These are phyloP conservation scores for Amauroascus niger DNA, from an alignment of 2,329 filamentous ascomycete species.

Conservation along the genomic window DNA sequence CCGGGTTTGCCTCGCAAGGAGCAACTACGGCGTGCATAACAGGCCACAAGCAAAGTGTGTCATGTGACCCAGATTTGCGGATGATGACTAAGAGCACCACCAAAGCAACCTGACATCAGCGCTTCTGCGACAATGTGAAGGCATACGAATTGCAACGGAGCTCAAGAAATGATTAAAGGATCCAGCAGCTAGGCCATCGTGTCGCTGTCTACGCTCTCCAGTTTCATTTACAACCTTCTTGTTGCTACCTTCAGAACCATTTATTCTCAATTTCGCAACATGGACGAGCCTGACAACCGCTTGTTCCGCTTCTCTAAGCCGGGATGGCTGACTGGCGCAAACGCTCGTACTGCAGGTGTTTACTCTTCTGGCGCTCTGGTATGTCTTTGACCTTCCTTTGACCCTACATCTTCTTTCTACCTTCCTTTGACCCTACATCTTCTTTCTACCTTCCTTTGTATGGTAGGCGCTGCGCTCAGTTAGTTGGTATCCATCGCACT, in stretches of 20 bases:
- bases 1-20: too few species aligned
- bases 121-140: background rate
- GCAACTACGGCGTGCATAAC: too few species aligned
- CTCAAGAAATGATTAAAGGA: background rate
- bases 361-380: slow-evolving; percentile 58
- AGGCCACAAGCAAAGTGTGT: too few species aligned
- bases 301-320: slow-evolving; percentile 60
- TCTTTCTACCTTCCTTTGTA: too few species aligned
- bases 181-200: background rate
- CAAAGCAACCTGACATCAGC: background rate
- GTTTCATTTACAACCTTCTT: background rate
- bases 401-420: background rate
- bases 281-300: slow-evolving; percentile 43
- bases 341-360: slow-evolving; percentile 54
- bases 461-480: too few species aligned
- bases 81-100: background rate
- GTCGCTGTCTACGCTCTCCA: background rate
- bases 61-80: background rate
- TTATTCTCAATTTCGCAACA: slow-evolving; percentile 12
- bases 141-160: background rate
- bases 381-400: slow-evolving; percentile 23
- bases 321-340: slow-evolving; percentile 56
- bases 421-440: background rate
- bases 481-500: background rate
- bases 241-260: background rate